Conservation (phyloP, 164 flowering plant species). For the Kingdonia uniflora region DNA sequence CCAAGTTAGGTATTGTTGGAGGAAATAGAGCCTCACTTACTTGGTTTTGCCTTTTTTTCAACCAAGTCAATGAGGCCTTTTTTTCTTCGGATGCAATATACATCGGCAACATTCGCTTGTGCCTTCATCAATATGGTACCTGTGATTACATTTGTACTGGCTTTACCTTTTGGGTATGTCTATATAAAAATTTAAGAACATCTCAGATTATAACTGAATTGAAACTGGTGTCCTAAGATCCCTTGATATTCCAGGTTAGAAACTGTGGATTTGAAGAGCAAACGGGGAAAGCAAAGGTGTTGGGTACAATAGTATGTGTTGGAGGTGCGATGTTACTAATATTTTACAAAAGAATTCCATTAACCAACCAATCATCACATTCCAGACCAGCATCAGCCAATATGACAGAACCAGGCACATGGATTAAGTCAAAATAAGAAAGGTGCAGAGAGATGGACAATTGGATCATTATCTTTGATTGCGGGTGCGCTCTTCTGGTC, state of each 20-base stretch:
- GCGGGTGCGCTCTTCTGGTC: constrained; percentile 59
- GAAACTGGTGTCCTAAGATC: too few species aligned
- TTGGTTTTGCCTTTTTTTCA: too few species aligned
- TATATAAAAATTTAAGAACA: too few species aligned
- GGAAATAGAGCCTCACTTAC: too few species aligned
- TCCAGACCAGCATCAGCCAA: constrained; percentile 4
- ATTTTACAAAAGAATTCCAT: constrained; percentile 55
- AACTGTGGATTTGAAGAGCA: constrained; percentile 39
- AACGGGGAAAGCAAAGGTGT: constrained; percentile 57
- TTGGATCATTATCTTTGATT: constrained; percentile 41
- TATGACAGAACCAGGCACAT: constrained; percentile 6
- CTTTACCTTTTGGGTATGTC: constrained; percentile 58
- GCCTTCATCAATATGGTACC: constrained; percentile 87
- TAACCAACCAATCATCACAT: constrained; percentile 18
- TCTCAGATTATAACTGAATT: too few species aligned
- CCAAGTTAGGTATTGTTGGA: too few species aligned
- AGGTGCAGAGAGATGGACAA: constrained; percentile 28
- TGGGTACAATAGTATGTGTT: constrained; percentile 51
- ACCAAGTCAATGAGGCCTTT: too few species aligned
- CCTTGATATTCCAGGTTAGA: constrained; percentile 69
- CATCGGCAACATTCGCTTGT: constrained; percentile 67
- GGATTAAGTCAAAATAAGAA: constrained; percentile 7
- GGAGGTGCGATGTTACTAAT: constrained; percentile 58
- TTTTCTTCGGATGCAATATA: constrained; percentile 61
- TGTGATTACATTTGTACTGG: constrained; percentile 61